Percentiles rank a stretch among this genome's conserved stretches.
Conservation (phyloP, 2,329 filamentous ascomycete genomes). For the Aspergillus viridinutans region DNA sequence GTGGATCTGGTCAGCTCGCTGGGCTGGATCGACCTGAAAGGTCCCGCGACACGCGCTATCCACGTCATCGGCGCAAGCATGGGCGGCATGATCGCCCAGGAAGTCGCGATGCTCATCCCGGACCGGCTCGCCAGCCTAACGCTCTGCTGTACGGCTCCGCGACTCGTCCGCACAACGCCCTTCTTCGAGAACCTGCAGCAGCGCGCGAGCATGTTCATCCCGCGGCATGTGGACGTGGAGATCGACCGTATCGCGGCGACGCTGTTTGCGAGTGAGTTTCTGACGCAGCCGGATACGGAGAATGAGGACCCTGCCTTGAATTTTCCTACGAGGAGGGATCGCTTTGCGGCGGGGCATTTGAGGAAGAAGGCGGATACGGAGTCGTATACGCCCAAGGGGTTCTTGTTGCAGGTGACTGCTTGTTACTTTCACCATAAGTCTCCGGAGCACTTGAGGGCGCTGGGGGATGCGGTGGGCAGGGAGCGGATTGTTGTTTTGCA, state of each 20-base stretch:
- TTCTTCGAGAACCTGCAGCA: conserved; percentile 62
- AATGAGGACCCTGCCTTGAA: conserved; percentile 32
- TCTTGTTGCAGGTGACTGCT: conserved; percentile 72
- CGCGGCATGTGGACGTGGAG: conserved; percentile 65
- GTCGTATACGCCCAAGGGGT: conserved; percentile 62
- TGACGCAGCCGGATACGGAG: conserved; percentile 58
- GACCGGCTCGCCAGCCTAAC: conserved; percentile 53
- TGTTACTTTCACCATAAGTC: conserved; percentile 77
- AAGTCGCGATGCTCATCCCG: conserved; percentile 50
- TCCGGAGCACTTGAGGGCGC: conserved; percentile 57
- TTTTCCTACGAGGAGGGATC: conserved; percentile 74
- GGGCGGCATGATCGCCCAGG: conserved; percentile 90
- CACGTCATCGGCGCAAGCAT: conserved; percentile 77
- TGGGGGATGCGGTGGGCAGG: conserved; percentile 67
- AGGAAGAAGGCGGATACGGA: conserved; percentile 61
- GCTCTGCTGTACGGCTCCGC: conserved; percentile 59
- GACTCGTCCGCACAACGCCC: conserved; percentile 54
- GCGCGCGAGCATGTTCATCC: conserved; percentile 57
- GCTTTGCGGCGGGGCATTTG: conserved; percentile 76
- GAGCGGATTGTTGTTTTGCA: conserved; percentile 74
- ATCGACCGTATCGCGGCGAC: conserved; percentile 61
- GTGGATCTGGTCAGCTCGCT: conserved; percentile 67
- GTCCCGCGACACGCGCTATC: conserved; percentile 44
- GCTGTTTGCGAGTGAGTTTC: conserved; percentile 64
- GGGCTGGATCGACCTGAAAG: conserved; percentile 55